Percentiles rank a stretch among this genome's conserved stretches.
phyloP scores from a whole-genome alignment of 331 rosid genomes.

The Stylosanthes scabra region DNA sequence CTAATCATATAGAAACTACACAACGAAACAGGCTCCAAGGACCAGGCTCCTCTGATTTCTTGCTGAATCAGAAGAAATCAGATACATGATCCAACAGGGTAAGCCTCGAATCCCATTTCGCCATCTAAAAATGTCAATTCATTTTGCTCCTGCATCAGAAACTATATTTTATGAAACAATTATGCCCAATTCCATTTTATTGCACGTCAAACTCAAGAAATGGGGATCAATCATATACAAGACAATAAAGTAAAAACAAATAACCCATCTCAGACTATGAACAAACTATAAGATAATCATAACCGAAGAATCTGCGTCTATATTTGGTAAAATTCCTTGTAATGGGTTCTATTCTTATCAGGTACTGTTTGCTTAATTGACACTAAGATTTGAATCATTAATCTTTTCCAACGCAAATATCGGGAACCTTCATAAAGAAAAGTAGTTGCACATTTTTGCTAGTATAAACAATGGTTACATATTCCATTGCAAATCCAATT shows the following conservation, averaged over 20 bases:
- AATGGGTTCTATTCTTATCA: not conserved
- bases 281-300: not conserved
- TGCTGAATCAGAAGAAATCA: conserved; percentile 48
- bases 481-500: too few relatives aligned
- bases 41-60: conserved; percentile 39
- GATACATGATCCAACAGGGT: conserved; percentile 71
- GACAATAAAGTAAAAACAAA: too few relatives aligned
- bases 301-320: conserved; percentile 12
- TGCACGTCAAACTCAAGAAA: not conserved
- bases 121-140: conserved; percentile 57
- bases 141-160: conserved; percentile 67
- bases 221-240: too few relatives aligned
- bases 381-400: conserved; percentile 10
- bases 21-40: conserved; percentile 43
- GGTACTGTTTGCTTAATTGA: not conserved
- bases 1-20: conserved; percentile 46
- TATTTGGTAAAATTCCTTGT: conserved; percentile 3
- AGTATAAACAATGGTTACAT: too few relatives aligned
- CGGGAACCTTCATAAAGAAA: not conserved
- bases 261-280: not conserved
- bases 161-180: conserved; percentile 22
- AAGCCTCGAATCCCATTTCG: conserved; percentile 65
- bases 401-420: not conserved
- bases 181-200: not conserved
- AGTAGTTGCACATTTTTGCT: not conserved